Base-by-base conservation (phyloP, 139 green algal genomes). In the Pedinophyceae sp. region DNA sequence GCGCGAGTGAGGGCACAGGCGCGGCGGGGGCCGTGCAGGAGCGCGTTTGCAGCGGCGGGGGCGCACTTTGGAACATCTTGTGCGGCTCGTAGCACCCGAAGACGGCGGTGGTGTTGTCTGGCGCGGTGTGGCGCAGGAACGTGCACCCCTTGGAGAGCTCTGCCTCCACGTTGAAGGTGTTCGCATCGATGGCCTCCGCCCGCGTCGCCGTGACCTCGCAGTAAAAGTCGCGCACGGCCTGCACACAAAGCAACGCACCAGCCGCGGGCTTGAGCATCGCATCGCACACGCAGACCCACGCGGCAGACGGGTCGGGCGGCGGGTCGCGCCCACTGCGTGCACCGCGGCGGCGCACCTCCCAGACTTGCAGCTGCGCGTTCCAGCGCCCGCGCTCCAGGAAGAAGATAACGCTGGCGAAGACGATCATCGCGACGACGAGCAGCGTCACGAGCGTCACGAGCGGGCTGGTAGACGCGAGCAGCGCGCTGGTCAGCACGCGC, bases 381-480 rank as follows among this genome's bases (percentile, higher is more conserved):
- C 61, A 69, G 3, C 20, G 29, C 18, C 62, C 62, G 2, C 57
- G 49, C 55, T 68, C 61, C 17, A n/a, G 25, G 54, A 55, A 68
- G 48, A 62, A 68, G n/a, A 68, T 62, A 2, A 59, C n/a, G 2
- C 20, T 45, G 25, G 49, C 29, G 56, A 69, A 69, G 17, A 63
- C 43, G 7, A 69, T 34, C n/a, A 52, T 52, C 3, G 54, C 61
- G 25, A 69, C 49, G 41, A 53, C 3, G 3, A 52, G 55, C 41
- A 69, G 58, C 50, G 58, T 60, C 17, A 62, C 26, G 2, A 63
- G 49, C 50, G 63, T 55, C 29, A 39, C 48, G 15, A 64, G 52
- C 27, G 56, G 50, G 34, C 58, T 52, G 50, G 54, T 54, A 17
- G 30, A 55, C 24, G n/a, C 29, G 16, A 23, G 3, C 55, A 69